Base-by-base conservation (phyloP, 345 rosid genomes). In the Populus alba region DNA sequence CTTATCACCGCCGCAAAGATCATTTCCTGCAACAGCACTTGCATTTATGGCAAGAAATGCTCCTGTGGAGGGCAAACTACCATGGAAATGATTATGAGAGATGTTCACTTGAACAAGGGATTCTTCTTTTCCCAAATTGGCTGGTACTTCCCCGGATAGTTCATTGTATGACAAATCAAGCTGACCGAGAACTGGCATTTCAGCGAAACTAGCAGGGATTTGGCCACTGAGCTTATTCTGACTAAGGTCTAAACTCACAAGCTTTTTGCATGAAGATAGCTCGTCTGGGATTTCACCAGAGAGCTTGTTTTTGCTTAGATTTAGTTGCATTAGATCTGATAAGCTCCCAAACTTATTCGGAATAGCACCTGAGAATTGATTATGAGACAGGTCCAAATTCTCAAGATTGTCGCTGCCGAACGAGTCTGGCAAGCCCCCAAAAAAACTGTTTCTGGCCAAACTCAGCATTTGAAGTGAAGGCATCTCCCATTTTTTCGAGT, bases 201-300 rank as follows among this genome's bases (percentile, higher is more conserved):
- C 66, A 10, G 82, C 75, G 29, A 82, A 53, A 43, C 84, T 83
- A 0, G 69, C 53, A 47, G 99, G 97, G 68, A 95, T 90, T 72
- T 68, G 81, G 23, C 97, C 97, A 0, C 62, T 82, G 31, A 95
- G 87, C 71, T 82, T 85, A 77, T 95, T 95, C 73, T 85, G 77
- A 80, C 98, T 95, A n/a, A 95, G 85, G 88, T 93, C 93, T 73
- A 95, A 85, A 68, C 81, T 87, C 51, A 92, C 97, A 27, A 95
- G 90, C 80, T 89, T 90, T 87, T 76, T 87, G 89, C 92, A 90
- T 10, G 88, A 88, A 81, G 93, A 88, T 59, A 95, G 69, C 57
- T 91, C 90, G 13, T 68, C 82, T 5, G 99, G 97, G 81, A 95
- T 92, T 59, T 80, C 84, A 59, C 97, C 98, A 0, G 77, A 73